Conservation (phyloP, 805 yeast genomes). For the Brettanomyces naardenensis region DNA sequence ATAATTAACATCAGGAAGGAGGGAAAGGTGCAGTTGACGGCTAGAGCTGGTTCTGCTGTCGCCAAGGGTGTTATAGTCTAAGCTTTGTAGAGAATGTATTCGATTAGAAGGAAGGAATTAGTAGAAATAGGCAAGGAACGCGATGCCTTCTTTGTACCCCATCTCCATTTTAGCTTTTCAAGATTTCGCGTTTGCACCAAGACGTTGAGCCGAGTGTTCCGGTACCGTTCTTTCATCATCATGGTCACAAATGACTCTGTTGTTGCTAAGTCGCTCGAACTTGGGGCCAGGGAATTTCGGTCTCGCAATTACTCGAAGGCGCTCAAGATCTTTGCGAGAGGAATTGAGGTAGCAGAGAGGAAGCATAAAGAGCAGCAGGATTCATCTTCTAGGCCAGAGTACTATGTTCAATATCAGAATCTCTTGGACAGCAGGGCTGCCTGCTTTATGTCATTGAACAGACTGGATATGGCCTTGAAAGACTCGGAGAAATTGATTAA, state of each 20-base stretch:
- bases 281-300: constrained; percentile 14
- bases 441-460: constrained; percentile 33
- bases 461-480: constrained; percentile 24
- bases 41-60: constrained; percentile 44
- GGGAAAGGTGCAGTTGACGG: constrained; percentile 56
- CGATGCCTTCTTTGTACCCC: too few relatives aligned
- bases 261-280: constrained; percentile 7
- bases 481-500: constrained; percentile 30
- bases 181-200: too few relatives aligned
- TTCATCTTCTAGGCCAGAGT: background rate
- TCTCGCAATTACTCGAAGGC: constrained; percentile 15
- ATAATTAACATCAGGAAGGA: constrained; percentile 58
- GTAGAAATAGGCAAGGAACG: too few relatives aligned
- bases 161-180: too few relatives aligned
- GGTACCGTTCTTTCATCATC: too few relatives aligned
- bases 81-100: constrained; percentile 2
- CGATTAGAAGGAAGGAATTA: background rate
- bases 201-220: too few relatives aligned
- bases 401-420: constrained; percentile 10
- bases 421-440: constrained; percentile 42
- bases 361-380: constrained; percentile 2
- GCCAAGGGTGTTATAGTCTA: constrained; percentile 39
- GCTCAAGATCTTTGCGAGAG: constrained; percentile 13
- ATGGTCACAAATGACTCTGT: background rate
- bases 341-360: constrained; percentile 9